Evolutionary conservation across 2,329 filamentous ascomycete genomes (phyloP).

Genomic region (Westerdykella sp.): DNA sequence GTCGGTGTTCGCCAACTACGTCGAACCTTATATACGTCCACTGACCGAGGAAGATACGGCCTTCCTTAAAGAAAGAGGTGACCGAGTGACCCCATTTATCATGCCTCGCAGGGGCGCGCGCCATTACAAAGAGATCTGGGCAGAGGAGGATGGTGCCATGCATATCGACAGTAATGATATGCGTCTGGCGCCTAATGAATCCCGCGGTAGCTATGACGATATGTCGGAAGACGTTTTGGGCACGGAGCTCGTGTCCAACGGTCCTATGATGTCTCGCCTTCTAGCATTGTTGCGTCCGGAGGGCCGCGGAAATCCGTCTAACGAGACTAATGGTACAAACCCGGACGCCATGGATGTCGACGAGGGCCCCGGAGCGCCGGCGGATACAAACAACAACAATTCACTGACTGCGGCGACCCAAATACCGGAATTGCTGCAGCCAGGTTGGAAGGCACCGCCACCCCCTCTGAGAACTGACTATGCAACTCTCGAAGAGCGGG

Average conservation of each 20-base stretch:
- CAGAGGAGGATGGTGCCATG: slow-evolving; percentile 82
- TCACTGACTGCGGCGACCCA: slow-evolving; percentile 62
- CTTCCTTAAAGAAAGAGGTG: slow-evolving; percentile 81
- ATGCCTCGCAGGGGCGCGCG: slow-evolving; percentile 79
- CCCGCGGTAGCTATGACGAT: slow-evolving; percentile 77
- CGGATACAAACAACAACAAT: slow-evolving; percentile 32
- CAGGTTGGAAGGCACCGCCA: slow-evolving; percentile 71
- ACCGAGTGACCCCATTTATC: slow-evolving; percentile 74
- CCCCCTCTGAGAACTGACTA: slow-evolving; percentile 71
- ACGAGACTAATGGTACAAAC: slow-evolving; percentile 49
- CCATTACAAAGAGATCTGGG: slow-evolving; percentile 87
- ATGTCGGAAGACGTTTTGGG: slow-evolving; percentile 82
- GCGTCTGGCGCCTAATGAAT: slow-evolving; percentile 69
- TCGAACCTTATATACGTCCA: slow-evolving; percentile 84
- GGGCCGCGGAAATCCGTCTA: slow-evolving; percentile 52
- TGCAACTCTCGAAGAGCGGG: slow-evolving; percentile 77
- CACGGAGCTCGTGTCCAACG: slow-evolving; percentile 82
- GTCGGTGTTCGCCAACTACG: slow-evolving; percentile 83
- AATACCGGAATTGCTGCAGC: slow-evolving; percentile 70
- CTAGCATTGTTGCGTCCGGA: slow-evolving; percentile 78
- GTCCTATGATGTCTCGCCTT: slow-evolving; percentile 76
- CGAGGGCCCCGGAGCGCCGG: slow-evolving; percentile 32
- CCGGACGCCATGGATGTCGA: slow-evolving; percentile 45
- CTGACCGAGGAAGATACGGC: slow-evolving; percentile 91
- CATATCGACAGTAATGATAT: slow-evolving; percentile 64